phyloP scores from a whole-genome alignment of 2,329 filamentous ascomycete genomes.

The Lojkania enalia region DNA sequence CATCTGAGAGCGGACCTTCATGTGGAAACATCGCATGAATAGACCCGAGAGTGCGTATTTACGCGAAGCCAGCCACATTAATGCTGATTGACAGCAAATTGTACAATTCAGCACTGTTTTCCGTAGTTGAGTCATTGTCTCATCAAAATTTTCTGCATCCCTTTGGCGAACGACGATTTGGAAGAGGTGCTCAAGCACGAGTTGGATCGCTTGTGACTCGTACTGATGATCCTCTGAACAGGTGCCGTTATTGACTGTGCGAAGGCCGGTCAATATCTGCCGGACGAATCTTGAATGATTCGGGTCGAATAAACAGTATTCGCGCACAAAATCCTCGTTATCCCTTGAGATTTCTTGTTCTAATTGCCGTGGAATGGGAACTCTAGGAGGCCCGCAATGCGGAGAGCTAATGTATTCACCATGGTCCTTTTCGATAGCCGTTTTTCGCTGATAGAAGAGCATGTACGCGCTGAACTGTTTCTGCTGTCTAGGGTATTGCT shows the following conservation, averaged over 20 bases:
- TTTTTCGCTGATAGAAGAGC: conserved; percentile 90
- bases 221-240: conserved; percentile 54
- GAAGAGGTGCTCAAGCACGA: conserved; percentile 69
- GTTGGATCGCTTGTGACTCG: conserved; percentile 57
- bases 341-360: conserved; percentile 65
- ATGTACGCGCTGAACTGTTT: conserved; percentile 79
- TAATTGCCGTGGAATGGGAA: conserved; percentile 51
- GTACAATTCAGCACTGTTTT: conserved; percentile 55
- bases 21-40: conserved; percentile 46
- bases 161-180: conserved; percentile 74
- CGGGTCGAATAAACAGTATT: conserved; percentile 79
- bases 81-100: conserved; percentile 61
- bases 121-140: conserved; percentile 57
- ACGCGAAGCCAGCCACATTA: conserved; percentile 63
- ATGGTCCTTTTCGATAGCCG: conserved; percentile 57
- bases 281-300: conserved; percentile 69
- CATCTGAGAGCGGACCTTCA: conserved; percentile 33
- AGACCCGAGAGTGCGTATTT: conserved; percentile 65
- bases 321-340: conserved; percentile 73
- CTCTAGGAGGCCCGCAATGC: conserved; percentile 49
- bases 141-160: conserved; percentile 65
- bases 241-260: conserved; percentile 51
- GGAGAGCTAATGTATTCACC: conserved; percentile 45
- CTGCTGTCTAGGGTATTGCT: conserved; percentile 30
- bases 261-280: conserved; percentile 62